These are phyloP conservation scores for Lipomyces lipofer DNA, from an alignment of 805 yeast species.

Conservation along the genomic window DNA sequence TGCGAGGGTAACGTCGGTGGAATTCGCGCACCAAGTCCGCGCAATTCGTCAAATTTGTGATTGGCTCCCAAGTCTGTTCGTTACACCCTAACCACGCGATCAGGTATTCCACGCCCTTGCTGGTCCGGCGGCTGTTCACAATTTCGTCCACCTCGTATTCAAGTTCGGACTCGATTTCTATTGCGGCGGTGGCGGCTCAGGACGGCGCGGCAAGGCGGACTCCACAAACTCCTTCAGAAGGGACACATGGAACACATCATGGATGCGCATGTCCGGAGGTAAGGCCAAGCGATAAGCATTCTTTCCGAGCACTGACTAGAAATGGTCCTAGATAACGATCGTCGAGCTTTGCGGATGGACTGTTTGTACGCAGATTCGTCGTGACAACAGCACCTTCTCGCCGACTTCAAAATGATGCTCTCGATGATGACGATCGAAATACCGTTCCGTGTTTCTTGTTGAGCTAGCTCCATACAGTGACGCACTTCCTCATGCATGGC, in stretches of 20 bases:
- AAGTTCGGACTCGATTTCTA: background rate
- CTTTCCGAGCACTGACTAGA: background rate
- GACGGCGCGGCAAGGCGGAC: background rate
- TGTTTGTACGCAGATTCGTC: background rate
- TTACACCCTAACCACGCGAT: background rate
- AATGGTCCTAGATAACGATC: background rate
- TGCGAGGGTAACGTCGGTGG: background rate
- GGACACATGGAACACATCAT: background rate
- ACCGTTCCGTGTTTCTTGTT: background rate
- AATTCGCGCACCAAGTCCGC: background rate
- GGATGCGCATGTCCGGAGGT: background rate
- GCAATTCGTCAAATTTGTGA: background rate
- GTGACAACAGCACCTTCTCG: background rate
- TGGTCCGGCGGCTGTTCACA: background rate
- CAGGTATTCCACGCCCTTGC: background rate
- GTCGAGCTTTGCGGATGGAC: background rate
- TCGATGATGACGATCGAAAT: background rate
- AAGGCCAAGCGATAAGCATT: background rate
- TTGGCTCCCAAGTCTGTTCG: background rate
- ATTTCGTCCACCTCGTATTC: background rate
- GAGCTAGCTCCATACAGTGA: background rate
- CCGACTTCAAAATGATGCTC: background rate
- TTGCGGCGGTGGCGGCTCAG: background rate
- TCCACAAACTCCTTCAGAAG: background rate
- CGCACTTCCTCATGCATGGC: background rate